A percentile compares a stretch with the other conserved stretches of the same genome.
phyloP scores from a whole-genome alignment of 495 filamentous ascomycete genomes.

The Penicillium herquei region DNA sequence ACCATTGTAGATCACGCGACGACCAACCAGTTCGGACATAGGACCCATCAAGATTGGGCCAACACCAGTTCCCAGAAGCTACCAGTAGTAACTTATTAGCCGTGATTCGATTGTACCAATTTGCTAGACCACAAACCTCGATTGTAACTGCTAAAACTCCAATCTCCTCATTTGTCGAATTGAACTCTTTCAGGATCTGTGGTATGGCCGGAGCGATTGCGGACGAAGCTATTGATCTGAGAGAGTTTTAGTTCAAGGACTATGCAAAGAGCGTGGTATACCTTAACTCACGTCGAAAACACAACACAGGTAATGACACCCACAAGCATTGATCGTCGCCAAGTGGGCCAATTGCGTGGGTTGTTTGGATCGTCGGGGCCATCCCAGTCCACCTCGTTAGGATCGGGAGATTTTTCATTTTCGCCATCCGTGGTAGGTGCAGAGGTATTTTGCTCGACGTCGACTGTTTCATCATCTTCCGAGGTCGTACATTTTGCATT shows the following conservation, averaged over 20 bases:
- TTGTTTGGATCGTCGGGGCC: conserved; percentile 51
- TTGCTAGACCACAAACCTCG: background rate
- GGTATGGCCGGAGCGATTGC: conserved; percentile 4
- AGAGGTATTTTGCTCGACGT: no score
- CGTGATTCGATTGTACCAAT: background rate
- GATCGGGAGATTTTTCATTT: background rate
- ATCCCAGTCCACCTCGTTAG: conserved; percentile 36
- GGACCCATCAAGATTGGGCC: conserved; percentile 10
- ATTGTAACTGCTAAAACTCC: background rate
- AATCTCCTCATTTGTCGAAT: background rate
- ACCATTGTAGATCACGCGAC: conserved; percentile 3
- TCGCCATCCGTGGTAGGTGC: no score
- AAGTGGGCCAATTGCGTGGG: conserved; percentile 53
- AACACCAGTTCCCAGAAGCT: conserved; percentile 1
- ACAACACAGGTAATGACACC: conserved; percentile 1
- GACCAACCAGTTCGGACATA: conserved; percentile 3
- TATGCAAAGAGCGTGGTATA: background rate
- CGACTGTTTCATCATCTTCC: no score
- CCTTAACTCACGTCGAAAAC: conserved; percentile 2
- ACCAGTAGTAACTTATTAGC: background rate
- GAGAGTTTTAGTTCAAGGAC: background rate
- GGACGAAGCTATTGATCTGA: conserved; percentile 6
- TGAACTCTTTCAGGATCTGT: conserved; percentile 2
- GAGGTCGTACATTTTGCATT: no score
- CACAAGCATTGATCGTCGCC: conserved; percentile 20